A percentile compares a stretch with the other conserved stretches of the same genome.
Conservation (phyloP, 1,139 yeast genomes). For the Yamadazyma dendronema region DNA sequence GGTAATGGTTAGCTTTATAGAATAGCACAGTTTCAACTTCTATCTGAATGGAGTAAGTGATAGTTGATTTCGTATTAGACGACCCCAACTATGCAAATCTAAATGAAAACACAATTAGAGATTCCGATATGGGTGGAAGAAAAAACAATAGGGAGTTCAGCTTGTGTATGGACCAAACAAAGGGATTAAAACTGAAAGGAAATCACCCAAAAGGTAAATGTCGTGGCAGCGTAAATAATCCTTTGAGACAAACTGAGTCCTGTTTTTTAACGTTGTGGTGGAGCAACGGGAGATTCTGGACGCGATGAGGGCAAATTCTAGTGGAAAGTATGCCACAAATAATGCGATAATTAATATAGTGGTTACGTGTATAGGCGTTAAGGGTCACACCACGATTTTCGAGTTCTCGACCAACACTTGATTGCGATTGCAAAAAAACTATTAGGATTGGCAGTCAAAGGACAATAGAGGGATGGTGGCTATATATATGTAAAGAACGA, state of each 20-base stretch:
- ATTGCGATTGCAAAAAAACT: too few species aligned
- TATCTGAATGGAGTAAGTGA: too few species aligned
- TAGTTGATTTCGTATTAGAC: background rate
- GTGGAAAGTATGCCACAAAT: background rate
- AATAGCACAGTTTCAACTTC: too few species aligned
- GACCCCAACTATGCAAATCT: background rate
- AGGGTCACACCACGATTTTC: background rate
- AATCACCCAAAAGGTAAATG: conserved; percentile 1
- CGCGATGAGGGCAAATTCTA: background rate
- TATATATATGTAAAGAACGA: background rate
- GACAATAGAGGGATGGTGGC: background rate
- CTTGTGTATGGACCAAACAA: background rate
- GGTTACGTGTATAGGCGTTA: background rate
- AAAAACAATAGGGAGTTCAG: background rate
- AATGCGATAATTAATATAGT: background rate
- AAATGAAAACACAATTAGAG: background rate
- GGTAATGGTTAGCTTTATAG: too few species aligned
- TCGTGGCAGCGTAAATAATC: background rate
- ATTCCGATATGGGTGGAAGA: too few species aligned
- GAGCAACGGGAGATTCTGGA: background rate
- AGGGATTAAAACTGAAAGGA: conserved; percentile 1
- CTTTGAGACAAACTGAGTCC: background rate
- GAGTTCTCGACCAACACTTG: background rate
- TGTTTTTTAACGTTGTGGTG: too few species aligned
- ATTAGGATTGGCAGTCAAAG: too few species aligned